Base-by-base conservation (phyloP, 495 filamentous ascomycete species). In the Annulohypoxylon bovei region DNA sequence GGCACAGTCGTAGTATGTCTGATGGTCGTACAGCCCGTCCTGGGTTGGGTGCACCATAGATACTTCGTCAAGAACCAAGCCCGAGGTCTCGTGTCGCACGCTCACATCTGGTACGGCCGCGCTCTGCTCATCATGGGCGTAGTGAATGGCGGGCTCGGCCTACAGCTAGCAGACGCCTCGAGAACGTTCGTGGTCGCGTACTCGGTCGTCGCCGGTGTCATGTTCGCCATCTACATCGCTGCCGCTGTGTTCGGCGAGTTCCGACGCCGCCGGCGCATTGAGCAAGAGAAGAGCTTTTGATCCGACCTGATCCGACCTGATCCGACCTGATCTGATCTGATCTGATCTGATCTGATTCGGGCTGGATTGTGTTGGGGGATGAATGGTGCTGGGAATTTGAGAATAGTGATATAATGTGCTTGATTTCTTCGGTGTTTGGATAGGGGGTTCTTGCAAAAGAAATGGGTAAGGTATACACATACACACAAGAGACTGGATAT, bases 31-130 rank as follows among this genome's bases (percentile, higher is more conserved):
- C 92, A 94, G 75, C 90, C 89, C 4, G 72, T 85, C 4, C 81
- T 91, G 40, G 92, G 91, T 18, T 70, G 85, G 0, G 12, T 90
- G 3, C 92, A 94, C 66, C 92, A 94, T 71, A 72, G 78, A 39
- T 81, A 85, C 56, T 92, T 77, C 68, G 39, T 79, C 11, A 84
- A 83, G 63, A 74, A 78, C 1, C 74, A 82, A 25, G 44, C 63
- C 5, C 89, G 89, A 11, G 85, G 85, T 9, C 5, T 81, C 4
- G 81, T 89, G 75, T 86, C 84, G n/a, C 79, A 88, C 59, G 71
- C 78, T 3, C 92, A 94, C 74, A 87, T 90, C 70, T 93, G 92
- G 91, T 86, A 83, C 63, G 92, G 92, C 3, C 86, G 92, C 0
- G 46, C 77, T 5, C 68, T 92, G 33, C 83, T 94, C 23, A 71